Percentiles rank a stretch among this genome's conserved stretches.
These are phyloP conservation scores for Kokia cookei DNA, from an alignment of 441 rosid genomes.

Conservation along the genomic window DNA sequence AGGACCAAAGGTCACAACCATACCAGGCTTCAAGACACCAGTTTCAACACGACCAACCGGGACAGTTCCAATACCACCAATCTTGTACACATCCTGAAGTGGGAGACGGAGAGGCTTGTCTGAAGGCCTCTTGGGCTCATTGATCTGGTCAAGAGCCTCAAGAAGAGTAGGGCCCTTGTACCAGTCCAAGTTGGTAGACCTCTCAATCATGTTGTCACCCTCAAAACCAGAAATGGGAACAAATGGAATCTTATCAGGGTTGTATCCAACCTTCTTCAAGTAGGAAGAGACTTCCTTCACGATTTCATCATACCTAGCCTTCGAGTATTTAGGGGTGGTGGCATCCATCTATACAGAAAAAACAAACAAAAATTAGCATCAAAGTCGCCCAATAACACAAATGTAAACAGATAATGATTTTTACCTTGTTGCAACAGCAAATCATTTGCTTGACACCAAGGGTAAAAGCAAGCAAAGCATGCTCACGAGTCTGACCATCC, in stretches of 20 bases:
- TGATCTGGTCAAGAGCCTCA: slow-evolving; percentile 45
- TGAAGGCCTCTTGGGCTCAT: slow-evolving; percentile 59
- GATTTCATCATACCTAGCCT: slow-evolving; percentile 61
- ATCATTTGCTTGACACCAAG: slow-evolving; percentile 48
- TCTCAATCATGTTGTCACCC: slow-evolving; percentile 38
- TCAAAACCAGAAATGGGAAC: slow-evolving; percentile 62
- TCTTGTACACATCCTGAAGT: slow-evolving; percentile 67
- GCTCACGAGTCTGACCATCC: slow-evolving; percentile 61
- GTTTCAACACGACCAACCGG: slow-evolving; percentile 51
- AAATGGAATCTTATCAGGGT: slow-evolving; percentile 51
- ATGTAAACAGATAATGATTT: not conserved
- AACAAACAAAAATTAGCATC: not conserved
- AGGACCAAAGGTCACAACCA: slow-evolving; percentile 53
- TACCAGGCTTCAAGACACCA: slow-evolving; percentile 44
- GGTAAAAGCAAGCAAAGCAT: slow-evolving; percentile 49
- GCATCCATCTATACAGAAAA: slow-evolving; percentile 47
- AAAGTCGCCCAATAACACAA: not conserved
- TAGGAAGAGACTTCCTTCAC: slow-evolving; percentile 59
- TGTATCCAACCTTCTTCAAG: slow-evolving; percentile 55
- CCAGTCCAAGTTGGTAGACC: slow-evolving; percentile 60
- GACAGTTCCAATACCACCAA: slow-evolving; percentile 58
- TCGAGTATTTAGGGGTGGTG: slow-evolving; percentile 45
- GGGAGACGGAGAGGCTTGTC: slow-evolving; percentile 71
- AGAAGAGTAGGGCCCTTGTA: slow-evolving; percentile 61
- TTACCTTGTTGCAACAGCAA: slow-evolving; percentile 32